A percentile compares a stretch with the other conserved stretches of the same genome.
Evolutionary conservation across 805 yeast species (phyloP).

Genomic region (Sungouiozyma intestinalis): DNA sequence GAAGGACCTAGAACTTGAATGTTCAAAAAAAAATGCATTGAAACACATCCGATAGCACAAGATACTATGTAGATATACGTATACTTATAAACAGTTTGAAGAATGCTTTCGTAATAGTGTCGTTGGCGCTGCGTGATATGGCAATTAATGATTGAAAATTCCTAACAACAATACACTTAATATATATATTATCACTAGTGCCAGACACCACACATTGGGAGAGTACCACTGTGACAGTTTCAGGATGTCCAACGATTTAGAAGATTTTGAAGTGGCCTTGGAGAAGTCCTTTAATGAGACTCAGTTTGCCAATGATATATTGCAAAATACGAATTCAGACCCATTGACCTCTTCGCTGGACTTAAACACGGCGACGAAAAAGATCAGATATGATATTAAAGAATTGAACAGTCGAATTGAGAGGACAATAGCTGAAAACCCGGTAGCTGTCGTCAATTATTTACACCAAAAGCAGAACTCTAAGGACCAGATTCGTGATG

Average conservation of each 20-base stretch:
- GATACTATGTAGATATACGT: too few species aligned
- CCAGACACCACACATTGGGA: too few species aligned
- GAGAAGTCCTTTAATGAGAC: conserved; percentile 13
- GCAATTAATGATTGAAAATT: too few species aligned
- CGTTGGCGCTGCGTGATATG: too few species aligned
- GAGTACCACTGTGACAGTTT: neutral
- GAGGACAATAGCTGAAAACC: conserved; percentile 13
- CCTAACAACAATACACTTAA: neutral
- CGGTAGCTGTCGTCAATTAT: conserved; percentile 17
- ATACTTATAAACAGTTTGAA: too few species aligned
- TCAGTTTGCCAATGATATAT: conserved; percentile 17
- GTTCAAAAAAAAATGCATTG: too few species aligned
- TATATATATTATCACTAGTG: neutral
- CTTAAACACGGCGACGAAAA: conserved; percentile 23
- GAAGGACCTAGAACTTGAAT: too few species aligned
- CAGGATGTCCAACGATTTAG: conserved; percentile 9
- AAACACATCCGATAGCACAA: too few species aligned
- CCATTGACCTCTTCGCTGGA: conserved; percentile 14
- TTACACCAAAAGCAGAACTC: conserved; percentile 12
- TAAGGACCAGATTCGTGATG: conserved; percentile 8
- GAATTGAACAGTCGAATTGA: conserved; percentile 20
- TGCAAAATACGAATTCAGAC: conserved; percentile 16
- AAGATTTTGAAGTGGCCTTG: conserved; percentile 20
- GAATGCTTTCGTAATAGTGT: too few species aligned
- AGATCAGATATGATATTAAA: conserved; percentile 19